Evolutionary conservation across 106 monocot species (phyloP).

Genomic region (Triglochin maritima): DNA sequence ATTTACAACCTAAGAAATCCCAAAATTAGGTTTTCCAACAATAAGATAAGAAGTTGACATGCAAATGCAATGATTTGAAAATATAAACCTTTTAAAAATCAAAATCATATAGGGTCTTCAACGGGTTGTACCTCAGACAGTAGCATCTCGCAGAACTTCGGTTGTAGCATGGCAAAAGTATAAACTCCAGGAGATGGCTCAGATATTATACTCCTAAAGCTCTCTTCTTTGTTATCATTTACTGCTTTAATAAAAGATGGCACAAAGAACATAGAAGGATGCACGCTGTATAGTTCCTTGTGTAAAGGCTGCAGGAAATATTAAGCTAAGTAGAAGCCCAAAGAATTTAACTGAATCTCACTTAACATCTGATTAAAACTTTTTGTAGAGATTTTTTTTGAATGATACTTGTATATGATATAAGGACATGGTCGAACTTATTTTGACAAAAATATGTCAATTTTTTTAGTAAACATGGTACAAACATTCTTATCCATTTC

Average conservation of each 20-base stretch:
- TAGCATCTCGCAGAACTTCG: slow-evolving; percentile 70
- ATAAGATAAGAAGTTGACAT: not conserved
- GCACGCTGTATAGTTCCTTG: slow-evolving; percentile 53
- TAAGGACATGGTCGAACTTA: no score
- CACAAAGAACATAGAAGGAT: slow-evolving; percentile 61
- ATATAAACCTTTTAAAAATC: not conserved
- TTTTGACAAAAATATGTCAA: no score
- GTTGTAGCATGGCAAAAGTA: slow-evolving; percentile 87
- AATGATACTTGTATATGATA: no score
- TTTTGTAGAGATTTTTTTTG: not conserved
- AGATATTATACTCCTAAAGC: slow-evolving; percentile 68
- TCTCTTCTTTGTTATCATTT: slow-evolving; percentile 55
- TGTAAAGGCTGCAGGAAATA: slow-evolving; percentile 55
- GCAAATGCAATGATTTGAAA: not conserved
- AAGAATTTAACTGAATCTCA: not conserved
- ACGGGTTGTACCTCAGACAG: slow-evolving; percentile 60
- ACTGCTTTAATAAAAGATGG: slow-evolving; percentile 77
- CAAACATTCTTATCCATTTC: no score
- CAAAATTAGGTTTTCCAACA: not conserved
- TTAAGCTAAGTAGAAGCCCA: not conserved
- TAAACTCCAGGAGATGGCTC: slow-evolving; percentile 81
- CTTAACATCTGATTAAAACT: not conserved
- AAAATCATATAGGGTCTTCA: no score
- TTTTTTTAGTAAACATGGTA: no score
- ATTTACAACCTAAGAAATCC: slow-evolving; percentile 54